Evolutionary conservation across 768 basidiomycete genomes (phyloP), one percentile per base, ranked within the genome.

Genomic region (Cystobasidium tubakii): DNA sequence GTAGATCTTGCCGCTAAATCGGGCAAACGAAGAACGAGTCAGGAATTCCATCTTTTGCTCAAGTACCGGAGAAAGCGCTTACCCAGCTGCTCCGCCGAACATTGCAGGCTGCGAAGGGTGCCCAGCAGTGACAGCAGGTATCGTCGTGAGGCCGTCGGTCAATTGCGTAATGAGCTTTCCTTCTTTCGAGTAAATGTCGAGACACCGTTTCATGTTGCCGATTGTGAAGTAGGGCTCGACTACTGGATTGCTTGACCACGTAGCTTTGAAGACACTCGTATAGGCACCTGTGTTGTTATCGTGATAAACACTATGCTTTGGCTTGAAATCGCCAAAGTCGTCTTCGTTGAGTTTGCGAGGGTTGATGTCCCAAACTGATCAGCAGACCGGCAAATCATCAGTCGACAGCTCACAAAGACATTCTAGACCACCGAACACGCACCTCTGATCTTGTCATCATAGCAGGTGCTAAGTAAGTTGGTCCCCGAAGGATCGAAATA

Each of bases 401-500:
- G 0, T 21, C 1, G 46, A 46, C 21, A 43, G 36, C 25, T 4
- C 13, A 19, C 1, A 15, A 53, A 57, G 39, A 1, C 25, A 39
- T 21, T 15, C 7, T 62, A 53, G 33, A 23, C 27, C 27, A 3
- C 3, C n/a, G 27, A 1, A 23, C 23, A 79, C 80, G 55, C 63
- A 83, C 82, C 73, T 62, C 83, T 73, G 25, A 83, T 74, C n/a
- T 63, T 53, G 70, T 83, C 82, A 73, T 84, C 83, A 75, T 84
- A 84, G 13, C 77, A 77, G 15, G 83, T 84, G 1, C 79, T 81
- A 27, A 83, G 66, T 1, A 84, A 71, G 27, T 80, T 63, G 25
- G 78, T 77, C 1, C 83, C 83, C 67, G 80, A 80, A n/a, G 81
- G 79, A 77, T 83, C 83, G 78, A 82, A 84, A 73, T 83, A 83